A percentile compares a stretch with the other conserved stretches of the same genome.
Conservation (phyloP, 1,284 basidiomycete species). For the Marasmius oreades region DNA sequence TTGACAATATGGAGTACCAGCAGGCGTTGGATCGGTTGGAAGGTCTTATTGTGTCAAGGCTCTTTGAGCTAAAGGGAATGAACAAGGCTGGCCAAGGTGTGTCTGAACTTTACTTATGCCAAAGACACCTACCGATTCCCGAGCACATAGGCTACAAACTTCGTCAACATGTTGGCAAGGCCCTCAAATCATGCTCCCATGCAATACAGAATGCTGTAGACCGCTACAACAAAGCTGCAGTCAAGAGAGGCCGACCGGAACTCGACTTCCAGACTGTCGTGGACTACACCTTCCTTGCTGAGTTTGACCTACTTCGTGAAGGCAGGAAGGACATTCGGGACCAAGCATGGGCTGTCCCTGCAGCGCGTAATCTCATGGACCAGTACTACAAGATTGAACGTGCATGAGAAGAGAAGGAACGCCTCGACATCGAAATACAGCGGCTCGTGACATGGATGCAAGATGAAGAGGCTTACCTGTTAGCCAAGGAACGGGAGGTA, state of each 20-base stretch:
- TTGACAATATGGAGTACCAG: not conserved
- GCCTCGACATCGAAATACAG: slow-evolving; percentile 23
- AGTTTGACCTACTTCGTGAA: slow-evolving; percentile 25
- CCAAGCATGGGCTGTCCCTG: slow-evolving; percentile 18
- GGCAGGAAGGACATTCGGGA: slow-evolving; percentile 16
- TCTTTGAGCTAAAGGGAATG: not conserved
- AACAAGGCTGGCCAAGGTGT: not conserved
- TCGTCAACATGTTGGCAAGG: slow-evolving; percentile 5
- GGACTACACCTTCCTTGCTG: slow-evolving; percentile 19
- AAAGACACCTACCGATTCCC: not conserved
- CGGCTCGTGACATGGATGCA: slow-evolving; percentile 21
- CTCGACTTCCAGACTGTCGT: slow-evolving; percentile 19
- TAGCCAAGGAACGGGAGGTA: not conserved
- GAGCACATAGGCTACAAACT: slow-evolving; percentile 9
- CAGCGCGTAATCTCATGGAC: slow-evolving; percentile 13
- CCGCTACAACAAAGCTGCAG: not conserved
- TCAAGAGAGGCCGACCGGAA: not conserved
- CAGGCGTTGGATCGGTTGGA: slow-evolving; percentile 7
- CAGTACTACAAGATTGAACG: slow-evolving; percentile 20
- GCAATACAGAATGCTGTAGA: slow-evolving; percentile 7
- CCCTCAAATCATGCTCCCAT: not conserved
- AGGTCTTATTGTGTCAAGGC: too few species aligned
- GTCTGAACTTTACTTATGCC: not conserved
- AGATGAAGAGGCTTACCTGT: slow-evolving; percentile 15
- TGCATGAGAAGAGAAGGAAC: too few species aligned